These are phyloP conservation scores for Peziza echinospora DNA, from an alignment of 495 filamentous ascomycete species.

Conservation along the genomic window DNA sequence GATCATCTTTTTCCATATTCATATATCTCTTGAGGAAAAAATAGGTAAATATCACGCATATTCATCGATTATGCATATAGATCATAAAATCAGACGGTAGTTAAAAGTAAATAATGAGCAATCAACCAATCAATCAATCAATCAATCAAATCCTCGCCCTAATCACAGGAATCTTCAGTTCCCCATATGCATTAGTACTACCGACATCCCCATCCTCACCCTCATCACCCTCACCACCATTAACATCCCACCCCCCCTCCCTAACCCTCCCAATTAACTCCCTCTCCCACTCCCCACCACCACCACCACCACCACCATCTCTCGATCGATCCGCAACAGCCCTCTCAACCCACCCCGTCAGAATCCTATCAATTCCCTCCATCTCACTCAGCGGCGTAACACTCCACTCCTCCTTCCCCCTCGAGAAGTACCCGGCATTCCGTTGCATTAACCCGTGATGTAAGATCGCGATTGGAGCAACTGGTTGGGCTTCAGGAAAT, in stretches of 20 bases:
- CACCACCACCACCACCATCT: not conserved
- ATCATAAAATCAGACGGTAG: no score
- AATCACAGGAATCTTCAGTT: no score
- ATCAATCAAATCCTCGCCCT: no score
- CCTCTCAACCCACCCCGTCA: slow-evolving; percentile 4
- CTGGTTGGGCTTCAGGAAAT: slow-evolving; percentile 3
- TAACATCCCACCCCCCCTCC: not conserved
- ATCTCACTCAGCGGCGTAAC: slow-evolving; percentile 2
- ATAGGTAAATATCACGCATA: no score
- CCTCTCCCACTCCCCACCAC: not conserved
- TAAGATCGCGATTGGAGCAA: slow-evolving; percentile 1
- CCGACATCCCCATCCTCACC: no score
- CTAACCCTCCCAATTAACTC: not conserved
- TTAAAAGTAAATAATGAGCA: no score
- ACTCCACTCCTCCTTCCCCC: not conserved
- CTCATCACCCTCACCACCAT: not conserved
- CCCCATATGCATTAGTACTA: no score
- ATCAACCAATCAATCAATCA: no score
- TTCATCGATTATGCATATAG: no score
- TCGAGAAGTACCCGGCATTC: not conserved
- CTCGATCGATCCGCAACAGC: slow-evolving; percentile 2
- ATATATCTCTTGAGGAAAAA: no score
- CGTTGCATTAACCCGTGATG: no score
- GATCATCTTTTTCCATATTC: no score
- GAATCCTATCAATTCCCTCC: slow-evolving; percentile 1